phyloP scores from a whole-genome alignment of 148 eudicot species.

The Persicaria maculosa region DNA sequence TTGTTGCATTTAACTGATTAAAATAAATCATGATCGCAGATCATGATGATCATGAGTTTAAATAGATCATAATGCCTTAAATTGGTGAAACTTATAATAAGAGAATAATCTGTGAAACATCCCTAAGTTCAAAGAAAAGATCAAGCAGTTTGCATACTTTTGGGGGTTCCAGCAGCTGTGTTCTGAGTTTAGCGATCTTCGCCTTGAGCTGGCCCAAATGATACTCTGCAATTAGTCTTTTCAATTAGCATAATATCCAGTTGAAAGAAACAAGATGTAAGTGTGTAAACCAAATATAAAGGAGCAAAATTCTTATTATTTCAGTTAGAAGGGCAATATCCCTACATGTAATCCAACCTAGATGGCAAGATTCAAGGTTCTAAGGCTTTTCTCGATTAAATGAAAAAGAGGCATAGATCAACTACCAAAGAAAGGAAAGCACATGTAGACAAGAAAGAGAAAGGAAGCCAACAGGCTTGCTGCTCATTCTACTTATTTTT shows the following conservation, averaged over 20 bases:
- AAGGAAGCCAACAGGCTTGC: not conserved
- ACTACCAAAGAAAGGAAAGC: not conserved
- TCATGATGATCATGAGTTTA: not conserved
- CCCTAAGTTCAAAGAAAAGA: conserved; percentile 7
- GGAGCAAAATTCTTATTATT: not conserved
- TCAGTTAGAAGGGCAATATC: not conserved
- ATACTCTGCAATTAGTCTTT: conserved; percentile 50
- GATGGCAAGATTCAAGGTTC: not conserved
- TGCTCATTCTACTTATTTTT: not conserved
- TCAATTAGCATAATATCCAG: conserved; percentile 4
- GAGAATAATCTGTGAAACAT: conserved; percentile 1
- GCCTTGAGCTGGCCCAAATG: conserved; percentile 99
- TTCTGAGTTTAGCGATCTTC: conserved; percentile 95
- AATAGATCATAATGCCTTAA: not conserved
- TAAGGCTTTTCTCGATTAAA: not conserved
- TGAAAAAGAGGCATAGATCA: not conserved
- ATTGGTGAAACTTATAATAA: not conserved
- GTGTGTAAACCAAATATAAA: not conserved
- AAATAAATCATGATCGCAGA: not conserved
- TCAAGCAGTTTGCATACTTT: conserved; percentile 51
- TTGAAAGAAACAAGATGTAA: not conserved
- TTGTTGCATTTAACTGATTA: not conserved
- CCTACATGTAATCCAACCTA: not conserved
- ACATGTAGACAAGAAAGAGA: not conserved
- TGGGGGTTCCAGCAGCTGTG: conserved; percentile 97